Evolutionary conservation across 352 stramenopile species (phyloP), one percentile per base, ranked within the genome.

Genomic region (Phytophthora palmivora): DNA sequence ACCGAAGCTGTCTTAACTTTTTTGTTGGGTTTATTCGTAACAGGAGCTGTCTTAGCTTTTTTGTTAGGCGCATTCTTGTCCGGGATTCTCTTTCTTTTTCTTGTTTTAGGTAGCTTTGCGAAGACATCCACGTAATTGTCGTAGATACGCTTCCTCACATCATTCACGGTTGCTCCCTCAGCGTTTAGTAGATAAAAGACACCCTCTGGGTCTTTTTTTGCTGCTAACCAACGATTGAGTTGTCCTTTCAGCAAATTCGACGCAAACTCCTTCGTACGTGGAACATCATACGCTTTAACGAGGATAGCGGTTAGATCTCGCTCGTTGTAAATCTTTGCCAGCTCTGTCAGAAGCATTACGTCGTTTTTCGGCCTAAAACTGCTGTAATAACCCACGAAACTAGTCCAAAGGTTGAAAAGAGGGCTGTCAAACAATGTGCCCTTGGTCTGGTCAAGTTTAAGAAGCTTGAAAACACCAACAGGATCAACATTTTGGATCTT

Each of bases 351-450:
- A 26, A 41, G 24, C 15, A 1, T 46, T 3, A 46, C 14, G 12
- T 44, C 47, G 4, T 54, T 21, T 43, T 33, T 18, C 6, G 30
- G 32, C 14, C 26, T n/a, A 18, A 45, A 15, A 42, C 30, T 14
- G 12, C 28, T 41, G 41, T 37, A 65, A 10, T 66, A 41, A 9
- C 34, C 39, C 30, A 36, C 18, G 42, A 37, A 66, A 12, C 37
- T 61, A 0, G 24, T 16, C 58, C 49, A 66, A 8, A 16, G 19
- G 3, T 21, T 19, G 22, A 59, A 30, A 12, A 53, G 34, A 6
- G 48, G 33, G 2, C 43, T 50, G 12, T 39, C 34, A 47, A 66
- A 46, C n/a, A 60, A n/a, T 8, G 46, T 18, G 12, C 15, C 16
- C 18, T 53, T 16, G 16, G 6, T 22, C 8, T 52, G 3, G 39